Evolutionary conservation across 2,329 filamentous ascomycete genomes (phyloP), one percentile per base, ranked within the genome.

Genomic region (Endothia cerciana): DNA sequence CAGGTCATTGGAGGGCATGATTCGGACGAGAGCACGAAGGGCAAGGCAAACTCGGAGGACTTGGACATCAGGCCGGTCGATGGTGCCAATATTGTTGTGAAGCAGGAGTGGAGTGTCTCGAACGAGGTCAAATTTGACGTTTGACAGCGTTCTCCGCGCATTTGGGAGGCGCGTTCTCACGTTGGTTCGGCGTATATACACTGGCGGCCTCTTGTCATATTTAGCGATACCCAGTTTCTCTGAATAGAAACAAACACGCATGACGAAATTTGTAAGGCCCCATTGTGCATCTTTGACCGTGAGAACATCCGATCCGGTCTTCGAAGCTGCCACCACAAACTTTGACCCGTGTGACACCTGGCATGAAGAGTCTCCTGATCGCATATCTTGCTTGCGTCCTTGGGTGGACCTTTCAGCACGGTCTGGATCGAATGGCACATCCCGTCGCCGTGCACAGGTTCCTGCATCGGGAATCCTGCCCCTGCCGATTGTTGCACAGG

Each of bases 91-190:
- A 65, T 65, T 19, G 28, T 65, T 6, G 57, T 65, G 33, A 65
- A 38, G 41, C 63, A 65, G 47, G 63, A 65, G 40, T 65, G 63
- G 63, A 65, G 58, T 47, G 63, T 65, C 15, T 60, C 63, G 6
- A 60, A 65, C 30, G 47, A 65, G 58, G 51, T 61, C 57, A 65
- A 61, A 22, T 41, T 47, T 30, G 57, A 56, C 13, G 19, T 56
- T 3, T 62, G 22, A 62, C 25, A 19, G 33, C 13, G 22, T 51
- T 28, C 15, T 45, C 13, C 33, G 38, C 36, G n/a, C n/a, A 28
- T 45, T 15, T 60, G 22, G 41, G 17, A 25, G n/a, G 53, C 2
- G 41, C n/a, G 41, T 41, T 22, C 7, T 40, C n/a, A 56, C 13
- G 19, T 56, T 38, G 49, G 60, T 28, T 19, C 30, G 51, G 51